Conservation (phyloP, 768 basidiomycete species). For the Rhodotorula taiwanensis region DNA sequence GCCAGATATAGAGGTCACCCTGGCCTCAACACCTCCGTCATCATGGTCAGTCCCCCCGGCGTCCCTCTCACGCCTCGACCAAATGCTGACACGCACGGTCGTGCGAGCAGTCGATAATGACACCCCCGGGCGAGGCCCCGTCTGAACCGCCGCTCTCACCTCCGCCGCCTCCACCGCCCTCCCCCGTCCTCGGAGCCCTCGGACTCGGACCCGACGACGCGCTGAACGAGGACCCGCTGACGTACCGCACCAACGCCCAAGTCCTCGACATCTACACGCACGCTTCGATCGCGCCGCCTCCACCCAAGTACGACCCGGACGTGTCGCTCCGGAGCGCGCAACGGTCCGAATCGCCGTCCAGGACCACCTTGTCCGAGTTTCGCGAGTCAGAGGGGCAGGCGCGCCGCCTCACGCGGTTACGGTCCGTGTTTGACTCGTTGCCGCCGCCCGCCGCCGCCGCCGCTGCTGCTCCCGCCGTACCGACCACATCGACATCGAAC, state of each 20-base stretch:
- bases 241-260: neutral
- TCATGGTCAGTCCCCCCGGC: too few species aligned
- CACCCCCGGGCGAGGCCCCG: too few species aligned
- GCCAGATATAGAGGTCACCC: too few species aligned
- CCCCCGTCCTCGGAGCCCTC: too few species aligned
- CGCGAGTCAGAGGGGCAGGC: constrained; percentile 59
- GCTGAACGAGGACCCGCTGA: neutral
- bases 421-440: constrained; percentile 60
- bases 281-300: neutral
- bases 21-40: too few species aligned
- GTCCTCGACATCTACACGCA: constrained; percentile 4
- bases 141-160: too few species aligned
- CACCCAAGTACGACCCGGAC: constrained; percentile 7
- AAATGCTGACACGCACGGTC: too few species aligned
- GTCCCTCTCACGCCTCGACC: too few species aligned
- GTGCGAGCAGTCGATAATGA: too few species aligned
- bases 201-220: too few species aligned
- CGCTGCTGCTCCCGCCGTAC: too few species aligned
- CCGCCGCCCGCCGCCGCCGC: constrained; percentile 30
- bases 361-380: constrained; percentile 57
- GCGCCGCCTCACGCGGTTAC: constrained; percentile 56
- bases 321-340: constrained; percentile 5
- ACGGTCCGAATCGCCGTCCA: neutral
- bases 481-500: constrained; percentile 13
- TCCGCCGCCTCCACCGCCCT: too few species aligned